Conservation (phyloP, 2,329 filamentous ascomycete species). For the Xylaria hypoxylon region DNA sequence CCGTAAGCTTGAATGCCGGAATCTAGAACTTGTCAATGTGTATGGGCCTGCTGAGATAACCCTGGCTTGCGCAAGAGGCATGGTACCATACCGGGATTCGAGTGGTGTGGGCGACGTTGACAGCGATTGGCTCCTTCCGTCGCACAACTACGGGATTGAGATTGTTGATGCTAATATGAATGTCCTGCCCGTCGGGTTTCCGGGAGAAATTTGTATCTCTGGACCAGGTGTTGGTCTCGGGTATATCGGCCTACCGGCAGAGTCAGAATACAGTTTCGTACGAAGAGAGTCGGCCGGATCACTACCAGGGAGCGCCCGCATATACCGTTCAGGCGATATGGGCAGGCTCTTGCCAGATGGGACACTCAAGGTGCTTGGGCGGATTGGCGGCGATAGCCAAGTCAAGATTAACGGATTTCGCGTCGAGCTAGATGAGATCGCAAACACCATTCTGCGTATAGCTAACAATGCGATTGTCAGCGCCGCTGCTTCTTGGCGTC, state of each 20-base stretch:
- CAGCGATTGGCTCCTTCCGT: background rate
- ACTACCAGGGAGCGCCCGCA: background rate
- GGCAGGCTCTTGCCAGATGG: conserved; percentile 51
- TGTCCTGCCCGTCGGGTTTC: conserved; percentile 27
- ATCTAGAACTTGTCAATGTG: conserved; percentile 41
- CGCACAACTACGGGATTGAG: background rate
- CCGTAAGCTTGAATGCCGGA: background rate
- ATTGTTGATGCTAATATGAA: background rate
- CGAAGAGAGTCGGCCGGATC: conserved; percentile 17
- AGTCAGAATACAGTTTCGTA: conserved; percentile 41
- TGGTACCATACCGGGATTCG: background rate
- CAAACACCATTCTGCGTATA: conserved; percentile 25
- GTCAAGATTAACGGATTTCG: conserved; percentile 57
- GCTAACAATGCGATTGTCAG: conserved; percentile 3
- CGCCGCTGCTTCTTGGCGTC: conserved; percentile 17
- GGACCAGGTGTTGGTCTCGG: conserved; percentile 40
- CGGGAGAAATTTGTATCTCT: conserved; percentile 38
- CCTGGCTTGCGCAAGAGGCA: conserved; percentile 2
- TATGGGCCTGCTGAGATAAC: conserved; percentile 45
- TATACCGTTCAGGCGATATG: conserved; percentile 56
- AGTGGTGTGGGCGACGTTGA: background rate
- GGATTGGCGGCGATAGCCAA: conserved; percentile 54
- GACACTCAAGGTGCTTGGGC: conserved; percentile 49
- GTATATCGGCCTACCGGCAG: conserved; percentile 50
- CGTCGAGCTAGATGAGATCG: conserved; percentile 60